Evolutionary conservation across 2,329 filamentous ascomycete species (phyloP).

Genomic region (Claviceps paspali): DNA sequence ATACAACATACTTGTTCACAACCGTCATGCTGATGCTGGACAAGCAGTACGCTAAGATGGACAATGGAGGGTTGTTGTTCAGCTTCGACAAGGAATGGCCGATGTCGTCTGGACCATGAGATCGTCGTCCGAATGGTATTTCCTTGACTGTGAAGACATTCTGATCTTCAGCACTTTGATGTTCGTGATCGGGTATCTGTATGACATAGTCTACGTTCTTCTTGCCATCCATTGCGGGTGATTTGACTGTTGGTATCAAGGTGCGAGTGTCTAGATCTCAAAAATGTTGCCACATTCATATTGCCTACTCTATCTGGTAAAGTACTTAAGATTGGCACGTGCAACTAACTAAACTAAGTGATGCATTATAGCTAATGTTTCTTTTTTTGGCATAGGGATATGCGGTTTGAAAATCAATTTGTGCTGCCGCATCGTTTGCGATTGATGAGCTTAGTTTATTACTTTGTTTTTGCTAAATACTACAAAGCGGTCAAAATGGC

Average conservation of each 20-base stretch:
- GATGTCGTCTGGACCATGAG: constrained; percentile 1
- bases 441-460: too few species aligned
- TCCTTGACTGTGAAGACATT: constrained; percentile 29
- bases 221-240: constrained; percentile 57
- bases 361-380: too few species aligned
- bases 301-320: too few species aligned
- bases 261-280: background rate
- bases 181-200: constrained; percentile 48
- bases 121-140: constrained; percentile 7
- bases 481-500: too few species aligned
- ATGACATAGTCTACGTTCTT: constrained; percentile 73
- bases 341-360: too few species aligned
- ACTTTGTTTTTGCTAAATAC: too few species aligned
- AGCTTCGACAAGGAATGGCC: constrained; percentile 27
- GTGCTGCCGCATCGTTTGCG: too few species aligned
- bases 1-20: constrained; percentile 98
- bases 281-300: too few species aligned
- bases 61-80: constrained; percentile 62
- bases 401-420: too few species aligned
- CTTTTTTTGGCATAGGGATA: too few species aligned
- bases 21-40: constrained; percentile 99
- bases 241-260: too few species aligned
- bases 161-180: constrained; percentile 34
- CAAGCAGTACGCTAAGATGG: constrained; percentile 79
- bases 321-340: too few species aligned